Conservation (phyloP, 2,329 filamentous ascomycete genomes). For the Didymosphaeria variabile region DNA sequence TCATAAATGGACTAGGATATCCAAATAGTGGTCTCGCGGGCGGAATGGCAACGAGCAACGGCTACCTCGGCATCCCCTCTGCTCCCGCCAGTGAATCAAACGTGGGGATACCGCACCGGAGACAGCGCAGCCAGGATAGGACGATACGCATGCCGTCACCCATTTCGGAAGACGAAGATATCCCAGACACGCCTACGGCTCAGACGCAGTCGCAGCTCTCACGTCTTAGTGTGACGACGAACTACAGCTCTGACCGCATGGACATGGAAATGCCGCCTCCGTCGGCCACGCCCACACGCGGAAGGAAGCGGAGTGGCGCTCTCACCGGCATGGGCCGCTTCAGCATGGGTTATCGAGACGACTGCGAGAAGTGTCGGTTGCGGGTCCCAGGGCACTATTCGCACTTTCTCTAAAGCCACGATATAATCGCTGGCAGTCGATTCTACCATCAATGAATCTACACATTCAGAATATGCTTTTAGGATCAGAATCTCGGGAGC, state of each 20-base stretch:
- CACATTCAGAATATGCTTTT: neutral
- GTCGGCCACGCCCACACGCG: conserved; percentile 37
- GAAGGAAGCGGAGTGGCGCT: conserved; percentile 51
- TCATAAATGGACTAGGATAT: conserved; percentile 39
- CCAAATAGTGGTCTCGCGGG: conserved; percentile 41
- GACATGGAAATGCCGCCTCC: conserved; percentile 31
- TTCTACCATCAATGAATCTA: neutral
- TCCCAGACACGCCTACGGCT: conserved; percentile 48
- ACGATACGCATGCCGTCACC: conserved; percentile 52
- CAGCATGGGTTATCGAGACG: conserved; percentile 59
- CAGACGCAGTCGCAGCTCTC: conserved; percentile 50
- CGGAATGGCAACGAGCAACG: conserved; percentile 27
- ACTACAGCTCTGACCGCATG: conserved; percentile 42
- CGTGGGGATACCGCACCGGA: conserved; percentile 32
- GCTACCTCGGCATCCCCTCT: conserved; percentile 18
- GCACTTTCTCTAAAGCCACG: conserved; percentile 49
- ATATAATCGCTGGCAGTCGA: neutral
- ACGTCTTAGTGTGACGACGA: conserved; percentile 47
- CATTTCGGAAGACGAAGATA: conserved; percentile 51
- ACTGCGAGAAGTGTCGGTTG: conserved; percentile 59
- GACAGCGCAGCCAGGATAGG: conserved; percentile 31
- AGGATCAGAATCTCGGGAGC: neutral
- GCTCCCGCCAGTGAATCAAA: conserved; percentile 17
- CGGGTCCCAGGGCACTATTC: conserved; percentile 61
- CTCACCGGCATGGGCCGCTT: conserved; percentile 51